Base-by-base conservation (phyloP, 2,329 filamentous ascomycete species). In the Penicillium freii region DNA sequence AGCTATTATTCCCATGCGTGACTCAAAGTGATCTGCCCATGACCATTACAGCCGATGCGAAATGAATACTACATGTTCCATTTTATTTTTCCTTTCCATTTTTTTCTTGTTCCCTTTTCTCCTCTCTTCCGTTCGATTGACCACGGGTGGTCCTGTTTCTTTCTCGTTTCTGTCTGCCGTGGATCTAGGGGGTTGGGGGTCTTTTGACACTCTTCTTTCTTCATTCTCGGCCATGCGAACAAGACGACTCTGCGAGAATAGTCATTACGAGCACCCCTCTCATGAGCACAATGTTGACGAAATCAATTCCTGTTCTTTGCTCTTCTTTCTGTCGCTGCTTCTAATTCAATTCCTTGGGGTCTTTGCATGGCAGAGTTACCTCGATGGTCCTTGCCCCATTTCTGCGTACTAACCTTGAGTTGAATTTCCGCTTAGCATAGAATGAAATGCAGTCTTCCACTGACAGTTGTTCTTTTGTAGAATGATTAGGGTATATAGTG, bases 21-120 rank as follows among this genome's bases (percentile, higher is more conserved):
- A 69, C 64, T 69, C 64, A 60, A 60, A 64, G 66, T 71, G 66
- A 68, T 69, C 64, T 70, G 67, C 66, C 63, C 60, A 69, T 68
- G 69, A 73, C 66, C 65, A 67, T 69, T 68, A 70, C 64, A 67
- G 69, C 69, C 63, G 67, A 69, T 67, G 64, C 68, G 68, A 68
- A 69, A 69, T 68, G 63, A 68, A 68, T 68, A 64, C 60, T 62
- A 60, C 57, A 49, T 59, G 44, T 56, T 59, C 38, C 56, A 47
- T 59, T 53, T 13, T 45, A 44, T 62, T 34, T 51, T 45, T 33
- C 25, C 15, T 53, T 49, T 42, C 42, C 33, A 40, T 36, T 42
- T 49, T 45, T 51, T 45, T 38, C 34, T 36, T 40, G 33, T 51
- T 43, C 19, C n/a, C 45, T 23, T 57, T 40, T 57, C 31, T 54